Conservation (phyloP, 208 protist genomes). For the Wallacemonas collosoma region DNA sequence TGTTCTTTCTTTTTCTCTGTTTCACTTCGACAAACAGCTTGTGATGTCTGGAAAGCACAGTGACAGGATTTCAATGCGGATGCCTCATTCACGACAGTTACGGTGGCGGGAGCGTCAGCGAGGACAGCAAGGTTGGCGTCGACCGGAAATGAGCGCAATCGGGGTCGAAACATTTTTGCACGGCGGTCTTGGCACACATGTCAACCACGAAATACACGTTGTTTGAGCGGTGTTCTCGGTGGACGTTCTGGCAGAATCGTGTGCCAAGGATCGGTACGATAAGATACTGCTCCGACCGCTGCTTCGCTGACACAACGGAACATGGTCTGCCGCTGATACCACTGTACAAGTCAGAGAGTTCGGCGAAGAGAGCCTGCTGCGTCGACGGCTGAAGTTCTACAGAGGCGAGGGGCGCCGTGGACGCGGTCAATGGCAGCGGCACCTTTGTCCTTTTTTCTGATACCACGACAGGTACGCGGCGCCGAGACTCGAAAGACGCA, state of each 20-base stretch:
- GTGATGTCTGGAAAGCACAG: too few relatives aligned
- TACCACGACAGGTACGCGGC: neutral
- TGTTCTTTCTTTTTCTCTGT: too few relatives aligned
- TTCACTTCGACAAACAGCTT: too few relatives aligned
- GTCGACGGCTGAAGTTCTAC: neutral
- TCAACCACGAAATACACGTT: slow-evolving; percentile 78
- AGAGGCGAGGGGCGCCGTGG: neutral
- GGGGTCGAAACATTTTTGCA: slow-evolving; percentile 87
- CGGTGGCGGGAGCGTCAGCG: neutral
- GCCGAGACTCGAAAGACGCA: neutral
- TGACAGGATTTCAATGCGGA: too few relatives aligned
- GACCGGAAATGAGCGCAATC: slow-evolving; percentile 66
- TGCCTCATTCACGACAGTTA: too few relatives aligned
- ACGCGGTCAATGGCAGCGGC: neutral
- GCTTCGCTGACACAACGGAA: slow-evolving; percentile 21
- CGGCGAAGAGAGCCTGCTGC: slow-evolving; percentile 2
- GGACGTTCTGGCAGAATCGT: slow-evolving; percentile 71
- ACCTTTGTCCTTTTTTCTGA: neutral
- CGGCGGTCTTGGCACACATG: slow-evolving; percentile 32
- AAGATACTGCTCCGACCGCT: slow-evolving; percentile 34
- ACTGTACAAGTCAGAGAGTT: slow-evolving; percentile 31
- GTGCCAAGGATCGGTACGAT: slow-evolving; percentile 54
- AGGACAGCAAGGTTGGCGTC: slow-evolving; percentile 11
- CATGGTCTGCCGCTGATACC: slow-evolving; percentile 31
- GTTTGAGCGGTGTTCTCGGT: slow-evolving; percentile 80